Percentiles rank a stretch among this genome's conserved stretches.
Evolutionary conservation across 495 filamentous ascomycete species (phyloP).

Genomic region (Aspergillus nidulans): DNA sequence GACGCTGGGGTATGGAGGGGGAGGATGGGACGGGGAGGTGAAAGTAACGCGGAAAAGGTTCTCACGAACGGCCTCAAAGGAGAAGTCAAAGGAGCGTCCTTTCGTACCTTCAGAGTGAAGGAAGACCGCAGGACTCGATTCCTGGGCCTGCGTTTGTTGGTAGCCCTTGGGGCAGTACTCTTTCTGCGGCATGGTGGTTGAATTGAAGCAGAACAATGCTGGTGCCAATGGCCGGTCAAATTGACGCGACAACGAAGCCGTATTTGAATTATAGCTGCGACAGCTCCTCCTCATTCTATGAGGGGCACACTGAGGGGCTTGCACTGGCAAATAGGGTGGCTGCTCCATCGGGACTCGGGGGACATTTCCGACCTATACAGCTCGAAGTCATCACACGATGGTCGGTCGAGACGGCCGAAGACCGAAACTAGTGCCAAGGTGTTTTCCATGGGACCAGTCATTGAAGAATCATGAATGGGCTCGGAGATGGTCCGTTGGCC

Average conservation of each 20-base stretch:
- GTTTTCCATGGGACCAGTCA: not conserved
- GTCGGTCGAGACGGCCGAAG: conserved; percentile 18
- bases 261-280: conserved; percentile 31
- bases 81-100: conserved; percentile 42
- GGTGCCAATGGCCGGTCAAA: not conserved
- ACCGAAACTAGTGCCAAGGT: conserved; percentile 15
- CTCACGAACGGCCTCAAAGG: conserved; percentile 53
- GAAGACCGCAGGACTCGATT: conserved; percentile 25
- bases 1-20: conserved; percentile 58
- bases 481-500: conserved; percentile 21
- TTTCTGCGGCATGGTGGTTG: conserved; percentile 49
- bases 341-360: conserved; percentile 29
- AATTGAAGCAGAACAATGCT: not conserved
- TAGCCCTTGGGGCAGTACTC: conserved; percentile 47
- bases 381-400: not conserved
- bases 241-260: not conserved
- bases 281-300: not conserved
- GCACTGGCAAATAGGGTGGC: not conserved
- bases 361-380: conserved; percentile 23
- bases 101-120: conserved; percentile 39
- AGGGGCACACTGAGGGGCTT: not conserved
- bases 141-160: conserved; percentile 21
- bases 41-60: conserved; percentile 65
- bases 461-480: not conserved
- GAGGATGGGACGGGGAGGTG: conserved; percentile 50